These are phyloP conservation scores for Paecilomyces dactylethromorphus DNA, from an alignment of 2,329 filamentous ascomycete genomes.

Conservation along the genomic window DNA sequence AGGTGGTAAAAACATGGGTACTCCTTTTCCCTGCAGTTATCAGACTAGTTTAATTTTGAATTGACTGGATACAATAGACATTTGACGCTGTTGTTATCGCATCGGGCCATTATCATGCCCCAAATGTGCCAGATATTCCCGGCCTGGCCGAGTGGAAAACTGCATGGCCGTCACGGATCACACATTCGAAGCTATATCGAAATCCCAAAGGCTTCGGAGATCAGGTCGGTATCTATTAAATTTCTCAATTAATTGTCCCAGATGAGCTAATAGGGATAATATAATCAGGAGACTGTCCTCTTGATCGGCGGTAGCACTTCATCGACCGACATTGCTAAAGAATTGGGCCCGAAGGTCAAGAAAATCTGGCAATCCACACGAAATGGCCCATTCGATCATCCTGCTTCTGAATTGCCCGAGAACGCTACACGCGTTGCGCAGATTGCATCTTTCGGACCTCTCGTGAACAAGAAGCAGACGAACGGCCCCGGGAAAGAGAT, in stretches of 20 bases:
- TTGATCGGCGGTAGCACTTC: constrained; percentile 52
- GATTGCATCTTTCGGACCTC: constrained; percentile 42
- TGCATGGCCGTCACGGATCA: constrained; percentile 38
- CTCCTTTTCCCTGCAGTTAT: too few species aligned
- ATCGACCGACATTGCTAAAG: constrained; percentile 48
- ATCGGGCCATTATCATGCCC: constrained; percentile 49
- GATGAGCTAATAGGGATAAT: too few species aligned
- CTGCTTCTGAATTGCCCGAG: constrained; percentile 46
- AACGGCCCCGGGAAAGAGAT: constrained; percentile 17
- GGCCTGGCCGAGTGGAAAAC: constrained; percentile 43
- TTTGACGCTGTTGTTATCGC: constrained; percentile 51
- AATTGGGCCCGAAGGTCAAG: constrained; percentile 40
- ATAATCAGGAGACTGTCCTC: constrained; percentile 45
- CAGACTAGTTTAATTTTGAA: too few species aligned
- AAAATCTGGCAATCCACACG: constrained; percentile 52
- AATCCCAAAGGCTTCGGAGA: constrained; percentile 42
- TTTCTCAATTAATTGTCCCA: too few species aligned
- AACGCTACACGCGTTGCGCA: constrained; percentile 49
- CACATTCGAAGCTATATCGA: constrained; percentile 49
- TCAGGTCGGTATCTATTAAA: too few species aligned
- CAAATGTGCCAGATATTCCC: constrained; percentile 43
- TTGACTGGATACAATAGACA: too few species aligned
- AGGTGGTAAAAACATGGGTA: too few species aligned
- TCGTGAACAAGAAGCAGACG: too few species aligned
- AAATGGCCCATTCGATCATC: constrained; percentile 55